phyloP scores from a whole-genome alignment of 2,329 filamentous ascomycete species.

The Apiospora arundinis region DNA sequence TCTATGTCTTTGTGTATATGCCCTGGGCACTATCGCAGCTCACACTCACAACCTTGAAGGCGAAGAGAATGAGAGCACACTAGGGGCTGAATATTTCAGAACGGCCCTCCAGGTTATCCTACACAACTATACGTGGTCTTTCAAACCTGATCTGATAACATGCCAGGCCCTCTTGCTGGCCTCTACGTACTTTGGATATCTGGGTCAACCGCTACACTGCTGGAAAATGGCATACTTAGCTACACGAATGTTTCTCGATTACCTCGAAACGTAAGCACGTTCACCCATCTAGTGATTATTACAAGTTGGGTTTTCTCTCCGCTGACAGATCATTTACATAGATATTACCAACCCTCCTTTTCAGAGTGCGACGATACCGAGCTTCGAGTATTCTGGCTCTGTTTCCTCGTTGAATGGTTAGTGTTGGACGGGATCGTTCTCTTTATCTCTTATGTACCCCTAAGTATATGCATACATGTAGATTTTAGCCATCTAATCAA shows the following conservation, averaged over 20 bases:
- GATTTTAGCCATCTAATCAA: background rate
- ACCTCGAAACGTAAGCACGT: conserved; percentile 39
- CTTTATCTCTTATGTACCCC: background rate
- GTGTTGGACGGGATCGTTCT: conserved; percentile 22
- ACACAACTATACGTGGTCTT: conserved; percentile 40
- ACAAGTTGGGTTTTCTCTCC: conserved; percentile 26
- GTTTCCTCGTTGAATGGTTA: conserved; percentile 74
- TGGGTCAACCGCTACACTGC: conserved; percentile 45
- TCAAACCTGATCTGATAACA: conserved; percentile 37
- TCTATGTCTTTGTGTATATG: conserved; percentile 45
- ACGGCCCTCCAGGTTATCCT: conserved; percentile 44
- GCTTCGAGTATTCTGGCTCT: conserved; percentile 73
- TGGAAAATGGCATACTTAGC: conserved; percentile 44
- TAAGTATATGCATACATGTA: too few relatives aligned
- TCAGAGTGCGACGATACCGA: conserved; percentile 50
- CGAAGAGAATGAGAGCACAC: conserved; percentile 34
- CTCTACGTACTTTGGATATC: conserved; percentile 45
- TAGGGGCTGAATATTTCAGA: conserved; percentile 43
- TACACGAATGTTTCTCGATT: conserved; percentile 39
- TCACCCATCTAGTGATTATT: background rate
- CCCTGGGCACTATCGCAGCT: conserved; percentile 40
- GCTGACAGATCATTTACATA: conserved; percentile 25
- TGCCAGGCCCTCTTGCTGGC: conserved; percentile 46
- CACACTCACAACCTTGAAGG: conserved; percentile 26
- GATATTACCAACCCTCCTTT: conserved; percentile 26